Base-by-base conservation (phyloP, 1,284 basidiomycete species). In the Trichosporon sp. region DNA sequence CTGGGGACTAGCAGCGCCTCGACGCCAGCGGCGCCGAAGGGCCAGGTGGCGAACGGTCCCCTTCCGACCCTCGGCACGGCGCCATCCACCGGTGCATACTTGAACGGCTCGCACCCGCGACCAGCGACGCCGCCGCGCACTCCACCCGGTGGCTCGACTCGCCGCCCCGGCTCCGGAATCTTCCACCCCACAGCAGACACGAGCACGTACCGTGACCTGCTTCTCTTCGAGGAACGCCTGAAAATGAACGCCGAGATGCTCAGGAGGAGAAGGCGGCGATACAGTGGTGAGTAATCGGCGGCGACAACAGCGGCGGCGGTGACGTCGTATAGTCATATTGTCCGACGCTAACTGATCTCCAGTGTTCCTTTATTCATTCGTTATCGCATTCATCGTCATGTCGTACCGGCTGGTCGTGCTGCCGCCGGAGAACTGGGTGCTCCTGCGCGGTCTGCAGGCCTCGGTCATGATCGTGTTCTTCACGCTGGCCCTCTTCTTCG, bases 181-280 rank as follows among this genome's bases (percentile, higher is more conserved):
- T 89, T 87, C 75, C 84, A 87, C 73, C 91, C 92, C 0, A 82
- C 88, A 12, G 87, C 88, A 72, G 91, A 93, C 80, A 85, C 86
- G 63, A 86, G 89, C 18, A 95, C 93, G 0, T 94, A 92, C 80
- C 87, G 92, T 62, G 96, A 99, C 81, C 85, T 99, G 31, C 87
- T 98, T 44, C 85, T 95, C 65, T 98, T 99, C 74, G 96, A 99
- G 84, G 95, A 99, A 83, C 87, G 97, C 18, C 88, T 99, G 67
- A 98, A 98, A 84, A 92, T 91, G 65, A 98, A 93, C 80, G 93
- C 93, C 3, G 88, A 90, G 11, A 88, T 88, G 71, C 85, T 98
- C 21, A 89, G 92, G 77, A 86, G 88, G 60, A 87, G 95, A 70
- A 92, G 95, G 81, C 86, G 89, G 63, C 88, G 92, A 75, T 98